A percentile compares a stretch with the other conserved stretches of the same genome.
These are phyloP conservation scores for Caryopteris hybrid DNA, from an alignment of 305 asterid species.

Conservation along the genomic window DNA sequence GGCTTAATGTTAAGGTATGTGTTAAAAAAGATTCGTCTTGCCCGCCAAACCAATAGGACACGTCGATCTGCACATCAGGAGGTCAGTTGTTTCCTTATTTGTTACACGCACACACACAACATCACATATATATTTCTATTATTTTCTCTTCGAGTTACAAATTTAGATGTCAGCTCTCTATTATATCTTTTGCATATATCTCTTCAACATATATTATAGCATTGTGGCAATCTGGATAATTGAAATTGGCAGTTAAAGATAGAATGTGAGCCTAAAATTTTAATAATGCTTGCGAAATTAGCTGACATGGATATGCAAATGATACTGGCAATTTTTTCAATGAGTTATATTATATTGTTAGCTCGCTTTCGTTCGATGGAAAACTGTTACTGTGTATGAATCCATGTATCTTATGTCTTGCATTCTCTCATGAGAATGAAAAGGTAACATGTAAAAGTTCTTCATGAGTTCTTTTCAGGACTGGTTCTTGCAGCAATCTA, in stretches of 20 bases:
- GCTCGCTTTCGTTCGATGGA: neutral
- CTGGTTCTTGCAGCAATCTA: neutral
- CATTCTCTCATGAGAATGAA: neutral
- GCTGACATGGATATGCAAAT: neutral
- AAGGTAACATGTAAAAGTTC: neutral
- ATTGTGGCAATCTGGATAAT: neutral
- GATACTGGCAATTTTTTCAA: neutral
- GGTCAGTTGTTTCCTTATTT: conserved; percentile 42
- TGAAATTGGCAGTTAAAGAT: neutral
- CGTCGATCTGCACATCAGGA: conserved; percentile 96
- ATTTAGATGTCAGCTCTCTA: neutral
- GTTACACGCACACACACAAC: too few relatives aligned
- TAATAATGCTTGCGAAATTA: neutral
- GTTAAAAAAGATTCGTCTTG: conserved; percentile 89
- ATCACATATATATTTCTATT: neutral
- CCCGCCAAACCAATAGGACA: conserved; percentile 93
- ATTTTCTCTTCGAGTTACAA: neutral
- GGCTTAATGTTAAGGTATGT: conserved; percentile 60
- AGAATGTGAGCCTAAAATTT: neutral
- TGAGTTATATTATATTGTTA: neutral
- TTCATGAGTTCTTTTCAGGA: neutral
- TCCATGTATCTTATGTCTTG: neutral
- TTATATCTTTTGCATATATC: neutral
- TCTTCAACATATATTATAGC: neutral
- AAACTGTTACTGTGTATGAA: neutral